Conservation (phyloP, 164 flowering plant species). For the Berberis thunbergii region DNA sequence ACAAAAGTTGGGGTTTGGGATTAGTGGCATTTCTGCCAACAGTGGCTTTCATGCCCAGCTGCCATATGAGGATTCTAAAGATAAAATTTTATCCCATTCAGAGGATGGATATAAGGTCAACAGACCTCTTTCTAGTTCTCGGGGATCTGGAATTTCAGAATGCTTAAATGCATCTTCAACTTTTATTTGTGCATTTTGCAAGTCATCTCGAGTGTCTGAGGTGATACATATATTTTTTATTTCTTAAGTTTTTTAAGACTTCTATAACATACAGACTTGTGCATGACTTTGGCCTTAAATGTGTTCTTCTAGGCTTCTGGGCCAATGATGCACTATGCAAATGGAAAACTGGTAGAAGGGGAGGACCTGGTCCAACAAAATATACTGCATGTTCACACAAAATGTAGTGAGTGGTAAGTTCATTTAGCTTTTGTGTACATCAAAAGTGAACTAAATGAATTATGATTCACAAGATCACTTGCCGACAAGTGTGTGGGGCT, state of each 20-base stretch:
- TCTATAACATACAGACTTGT: background rate
- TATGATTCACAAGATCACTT: background rate
- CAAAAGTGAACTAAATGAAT: no score
- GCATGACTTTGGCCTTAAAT: background rate
- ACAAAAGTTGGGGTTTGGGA: conserved; percentile 17
- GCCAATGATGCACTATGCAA: conserved; percentile 28
- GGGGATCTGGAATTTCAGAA: conserved; percentile 7
- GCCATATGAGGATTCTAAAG: no score
- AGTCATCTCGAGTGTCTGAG: conserved; percentile 39
- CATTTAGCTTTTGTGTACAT: no score
- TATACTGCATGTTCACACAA: conserved; percentile 47
- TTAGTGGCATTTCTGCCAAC: background rate
- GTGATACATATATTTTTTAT: conserved; percentile 16
- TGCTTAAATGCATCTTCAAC: conserved; percentile 1
- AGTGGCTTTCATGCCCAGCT: background rate
- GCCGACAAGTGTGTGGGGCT: background rate
- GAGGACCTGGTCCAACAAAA: conserved; percentile 20
- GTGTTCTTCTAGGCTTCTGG: conserved; percentile 41
- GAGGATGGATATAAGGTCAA: background rate
- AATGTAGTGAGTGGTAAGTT: conserved; percentile 60
- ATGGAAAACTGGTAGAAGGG: conserved; percentile 36
- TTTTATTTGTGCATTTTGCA: conserved; percentile 58
- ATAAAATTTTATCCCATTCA: no score
- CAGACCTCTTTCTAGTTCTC: conserved; percentile 9
- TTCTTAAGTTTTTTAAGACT: background rate